Evolutionary conservation across 2,329 filamentous ascomycete species (phyloP).

Genomic region (Malbranchea cinnamomea): DNA sequence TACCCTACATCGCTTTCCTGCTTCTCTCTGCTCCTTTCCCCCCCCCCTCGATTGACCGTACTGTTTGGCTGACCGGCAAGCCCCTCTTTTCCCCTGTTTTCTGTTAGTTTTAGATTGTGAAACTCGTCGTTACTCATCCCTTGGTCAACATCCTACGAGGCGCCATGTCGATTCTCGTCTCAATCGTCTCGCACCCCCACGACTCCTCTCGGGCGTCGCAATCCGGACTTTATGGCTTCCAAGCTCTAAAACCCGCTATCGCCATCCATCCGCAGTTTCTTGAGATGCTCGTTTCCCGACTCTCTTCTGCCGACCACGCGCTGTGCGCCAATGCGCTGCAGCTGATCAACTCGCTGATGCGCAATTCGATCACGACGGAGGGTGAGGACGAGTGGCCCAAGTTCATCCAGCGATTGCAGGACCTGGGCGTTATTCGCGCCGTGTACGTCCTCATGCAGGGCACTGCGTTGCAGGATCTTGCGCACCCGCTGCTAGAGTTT

Average conservation of each 20-base stretch:
- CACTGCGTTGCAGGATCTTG: constrained; percentile 76
- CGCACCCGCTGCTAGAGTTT: constrained; percentile 81
- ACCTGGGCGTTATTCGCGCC: constrained; percentile 80
- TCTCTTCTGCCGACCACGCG: constrained; percentile 88
- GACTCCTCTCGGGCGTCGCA: constrained; percentile 33
- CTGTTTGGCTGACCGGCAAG: not conserved
- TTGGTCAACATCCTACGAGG: constrained; percentile 94
- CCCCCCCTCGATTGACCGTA: not conserved
- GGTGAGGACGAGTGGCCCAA: constrained; percentile 77
- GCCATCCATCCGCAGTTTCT: constrained; percentile 87
- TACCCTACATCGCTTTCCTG: constrained; percentile 2
- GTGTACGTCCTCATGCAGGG: constrained; percentile 92
- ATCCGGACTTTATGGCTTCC: constrained; percentile 65
- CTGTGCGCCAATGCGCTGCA: constrained; percentile 91
- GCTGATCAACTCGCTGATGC: constrained; percentile 86
- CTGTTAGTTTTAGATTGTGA: constrained; percentile 47
- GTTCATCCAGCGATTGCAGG: constrained; percentile 85
- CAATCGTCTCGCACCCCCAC: constrained; percentile 76
- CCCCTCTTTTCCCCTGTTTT: not conserved
- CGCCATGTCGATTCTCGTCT: constrained; percentile 91
- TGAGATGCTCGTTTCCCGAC: constrained; percentile 78
- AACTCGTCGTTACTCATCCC: constrained; percentile 86
- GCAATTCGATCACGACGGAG: constrained; percentile 73
- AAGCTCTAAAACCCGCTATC: constrained; percentile 80
- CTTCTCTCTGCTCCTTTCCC: constrained; percentile 1